Evolutionary conservation across 208 protist genomes (phyloP).

Genomic region (Crithidia brevicula): DNA sequence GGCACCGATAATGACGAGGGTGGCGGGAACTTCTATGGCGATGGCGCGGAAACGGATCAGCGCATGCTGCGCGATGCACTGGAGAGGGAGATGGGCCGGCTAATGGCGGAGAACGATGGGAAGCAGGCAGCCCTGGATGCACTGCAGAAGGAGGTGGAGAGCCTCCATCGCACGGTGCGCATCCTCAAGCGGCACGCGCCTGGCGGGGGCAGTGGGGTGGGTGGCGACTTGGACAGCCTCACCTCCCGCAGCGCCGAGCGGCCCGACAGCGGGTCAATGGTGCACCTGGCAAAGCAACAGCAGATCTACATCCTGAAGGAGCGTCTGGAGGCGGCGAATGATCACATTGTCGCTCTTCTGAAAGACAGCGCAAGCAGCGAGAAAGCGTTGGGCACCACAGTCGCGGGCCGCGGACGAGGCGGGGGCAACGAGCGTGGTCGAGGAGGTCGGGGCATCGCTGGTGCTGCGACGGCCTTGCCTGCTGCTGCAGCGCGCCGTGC

Average conservation of each 20-base stretch:
- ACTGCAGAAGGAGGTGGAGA: slow-evolving; percentile 49
- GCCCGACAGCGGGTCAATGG: slow-evolving; percentile 43
- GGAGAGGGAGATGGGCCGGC: slow-evolving; percentile 58
- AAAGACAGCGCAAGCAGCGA: background rate
- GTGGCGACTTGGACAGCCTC: background rate
- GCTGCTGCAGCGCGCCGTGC: background rate
- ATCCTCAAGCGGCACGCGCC: slow-evolving; percentile 36
- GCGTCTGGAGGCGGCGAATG: slow-evolving; percentile 69
- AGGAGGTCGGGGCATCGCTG: background rate
- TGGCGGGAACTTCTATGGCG: slow-evolving; percentile 33
- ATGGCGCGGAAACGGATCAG: slow-evolving; percentile 42
- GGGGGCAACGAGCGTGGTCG: background rate
- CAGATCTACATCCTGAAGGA: slow-evolving; percentile 86
- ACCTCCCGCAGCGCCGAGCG: slow-evolving; percentile 15
- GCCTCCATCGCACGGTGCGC: slow-evolving; percentile 46
- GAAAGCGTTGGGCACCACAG: background rate
- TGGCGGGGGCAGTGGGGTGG: background rate
- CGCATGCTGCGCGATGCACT: slow-evolving; percentile 41
- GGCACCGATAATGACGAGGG: slow-evolving; percentile 39
- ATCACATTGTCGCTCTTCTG: slow-evolving; percentile 45
- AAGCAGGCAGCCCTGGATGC: slow-evolving; percentile 37
- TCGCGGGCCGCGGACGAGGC: background rate
- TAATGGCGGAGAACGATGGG: slow-evolving; percentile 59
- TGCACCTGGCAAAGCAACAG: slow-evolving; percentile 81
- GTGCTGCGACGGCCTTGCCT: background rate